These are phyloP conservation scores for Paramyrothecium roridum DNA, from an alignment of 2,329 filamentous ascomycete genomes.

Conservation along the genomic window DNA sequence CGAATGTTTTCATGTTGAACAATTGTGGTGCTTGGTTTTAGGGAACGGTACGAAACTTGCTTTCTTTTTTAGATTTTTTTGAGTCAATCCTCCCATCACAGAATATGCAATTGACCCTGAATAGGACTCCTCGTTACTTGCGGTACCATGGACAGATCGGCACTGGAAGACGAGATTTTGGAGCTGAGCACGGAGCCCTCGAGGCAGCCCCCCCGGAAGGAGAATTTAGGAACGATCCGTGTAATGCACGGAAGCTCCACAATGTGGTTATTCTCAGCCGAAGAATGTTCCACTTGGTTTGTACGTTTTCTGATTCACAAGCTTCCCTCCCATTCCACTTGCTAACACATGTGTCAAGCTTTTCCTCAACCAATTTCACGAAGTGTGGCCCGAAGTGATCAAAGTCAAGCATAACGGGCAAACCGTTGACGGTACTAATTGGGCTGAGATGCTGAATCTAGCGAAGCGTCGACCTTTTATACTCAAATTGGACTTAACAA, in stretches of 20 bases:
- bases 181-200: constrained; percentile 24
- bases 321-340: background rate
- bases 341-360: constrained; percentile 14
- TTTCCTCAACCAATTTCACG: constrained; percentile 38
- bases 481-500: background rate
- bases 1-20: constrained; percentile 44
- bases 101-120: constrained; percentile 5
- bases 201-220: constrained; percentile 9
- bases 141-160: constrained; percentile 28
- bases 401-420: constrained; percentile 32
- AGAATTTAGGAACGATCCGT: constrained; percentile 21
- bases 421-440: constrained; percentile 19
- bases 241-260: constrained; percentile 30
- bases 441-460: constrained; percentile 25
- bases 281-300: constrained; percentile 43
- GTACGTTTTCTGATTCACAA: constrained; percentile 22
- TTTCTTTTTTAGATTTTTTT: background rate
- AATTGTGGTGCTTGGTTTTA: constrained; percentile 44
- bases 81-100: no score
- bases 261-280: constrained; percentile 32
- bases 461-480: constrained; percentile 15
- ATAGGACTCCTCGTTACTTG: constrained; percentile 38
- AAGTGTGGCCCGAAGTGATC: constrained; percentile 36
- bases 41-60: constrained; percentile 33
- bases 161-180: constrained; percentile 29